Base-by-base conservation (phyloP, 139 green algal genomes). In the Picocystis salinarum region DNA sequence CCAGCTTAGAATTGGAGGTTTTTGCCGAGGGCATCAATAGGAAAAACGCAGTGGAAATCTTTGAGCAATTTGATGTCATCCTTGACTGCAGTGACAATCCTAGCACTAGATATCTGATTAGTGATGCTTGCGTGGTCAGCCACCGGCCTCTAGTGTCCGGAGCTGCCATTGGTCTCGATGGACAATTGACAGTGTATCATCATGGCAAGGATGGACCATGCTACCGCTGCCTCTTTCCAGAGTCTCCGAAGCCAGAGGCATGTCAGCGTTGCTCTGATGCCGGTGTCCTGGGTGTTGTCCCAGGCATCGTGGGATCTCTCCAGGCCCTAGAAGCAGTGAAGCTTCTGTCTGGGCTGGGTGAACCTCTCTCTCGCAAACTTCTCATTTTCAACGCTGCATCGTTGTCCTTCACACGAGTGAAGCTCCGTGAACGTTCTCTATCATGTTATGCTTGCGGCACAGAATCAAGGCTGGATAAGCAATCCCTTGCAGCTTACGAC, bases 281-380 rank as follows among this genome's bases (percentile, higher is more conserved):
- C 3, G 85, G 85, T 0, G 85, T 96, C 46, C 60, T 96, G 40
- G 85, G 85, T 0, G 58, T 70, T 19, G 76, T 93, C 28, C 83
- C 83, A 3, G 88, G 88, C 6, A 56, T 91, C 17, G 90, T 98
- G 33, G 88, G 88, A 28, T 61, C 55, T 7, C 51, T 98, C 53
- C 81, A 94, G 67, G 83, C 88, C 0, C 46, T 93, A 6, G 88
- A 98, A 65, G 75, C 69, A 4, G 62, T 95, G 49, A 96, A 96
- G 70, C 39, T 93, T 15, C 28, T 83, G 18, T 39, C 62, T 19
- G 66, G 69, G 0, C 52, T 83, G 2, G 82, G 82, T 1, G 48
- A 74, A 25, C 55, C 68, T 2, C 29, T 80, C 40, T 50, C 46
- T 5, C 48, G 69, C 39, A 53, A 45, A 41, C 56, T 92, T 54